Percentiles rank a stretch among this genome's conserved stretches.
Evolutionary conservation across 805 yeast genomes (phyloP).

Genomic region (Saccharomycopsis sp.): DNA sequence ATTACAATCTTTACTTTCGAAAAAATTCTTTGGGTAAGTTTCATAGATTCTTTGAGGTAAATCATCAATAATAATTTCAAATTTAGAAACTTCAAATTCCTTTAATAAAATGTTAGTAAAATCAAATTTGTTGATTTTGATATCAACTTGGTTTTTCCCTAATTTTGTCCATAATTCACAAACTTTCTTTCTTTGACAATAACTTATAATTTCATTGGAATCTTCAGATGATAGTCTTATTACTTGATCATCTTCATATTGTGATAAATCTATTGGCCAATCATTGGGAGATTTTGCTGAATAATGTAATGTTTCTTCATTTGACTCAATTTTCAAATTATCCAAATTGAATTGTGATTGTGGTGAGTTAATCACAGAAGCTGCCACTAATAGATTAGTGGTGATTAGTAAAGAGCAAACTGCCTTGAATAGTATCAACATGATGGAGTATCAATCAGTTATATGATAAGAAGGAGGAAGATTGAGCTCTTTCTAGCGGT

Average conservation of each 20-base stretch:
- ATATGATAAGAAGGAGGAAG: too few relatives aligned
- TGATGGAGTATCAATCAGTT: too few relatives aligned
- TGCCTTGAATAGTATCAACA: too few relatives aligned
- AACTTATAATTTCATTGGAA: not conserved
- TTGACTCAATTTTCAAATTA: too few relatives aligned
- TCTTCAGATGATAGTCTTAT: slow-evolving; percentile 27
- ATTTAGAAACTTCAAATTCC: slow-evolving; percentile 31
- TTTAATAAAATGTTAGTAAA: slow-evolving; percentile 31
- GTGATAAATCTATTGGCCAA: slow-evolving; percentile 31
- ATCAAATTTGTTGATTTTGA: too few relatives aligned
- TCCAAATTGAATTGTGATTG: too few relatives aligned
- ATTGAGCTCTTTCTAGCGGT: too few relatives aligned
- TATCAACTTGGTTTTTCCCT: too few relatives aligned
- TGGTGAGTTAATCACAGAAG: too few relatives aligned
- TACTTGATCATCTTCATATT: slow-evolving; percentile 35
- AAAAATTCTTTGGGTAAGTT: slow-evolving; percentile 2
- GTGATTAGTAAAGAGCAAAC: too few relatives aligned
- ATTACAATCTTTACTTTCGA: not conserved
- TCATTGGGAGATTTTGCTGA: slow-evolving; percentile 22
- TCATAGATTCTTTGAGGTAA: slow-evolving; percentile 20
- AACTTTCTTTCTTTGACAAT: slow-evolving; percentile 3
- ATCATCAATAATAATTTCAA: slow-evolving; percentile 19
- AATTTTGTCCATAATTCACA: slow-evolving; percentile 44
- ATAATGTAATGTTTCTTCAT: slow-evolving; percentile 23
- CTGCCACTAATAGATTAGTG: too few relatives aligned